phyloP scores from a whole-genome alignment of 2,329 filamentous ascomycete species.

The Ceratocystis colombiana region DNA sequence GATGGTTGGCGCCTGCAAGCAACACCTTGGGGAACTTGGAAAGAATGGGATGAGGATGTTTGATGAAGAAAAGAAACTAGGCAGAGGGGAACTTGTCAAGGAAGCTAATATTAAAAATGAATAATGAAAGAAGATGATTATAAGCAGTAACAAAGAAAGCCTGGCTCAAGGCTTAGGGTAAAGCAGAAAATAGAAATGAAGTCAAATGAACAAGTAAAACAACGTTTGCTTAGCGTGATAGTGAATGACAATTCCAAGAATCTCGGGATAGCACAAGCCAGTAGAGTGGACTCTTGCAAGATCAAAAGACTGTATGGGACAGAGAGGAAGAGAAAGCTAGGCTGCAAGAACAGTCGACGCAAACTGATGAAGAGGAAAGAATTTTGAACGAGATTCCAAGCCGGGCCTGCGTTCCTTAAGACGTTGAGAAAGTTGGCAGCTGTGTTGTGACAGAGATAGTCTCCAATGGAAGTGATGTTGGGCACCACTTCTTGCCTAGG shows the following conservation, averaged over 20 bases:
- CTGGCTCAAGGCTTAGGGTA: no score
- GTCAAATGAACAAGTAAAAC: neutral
- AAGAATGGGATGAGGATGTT: slow-evolving; percentile 5
- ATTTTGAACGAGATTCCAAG: slow-evolving; percentile 24
- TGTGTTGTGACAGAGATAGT: neutral
- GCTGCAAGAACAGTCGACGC: slow-evolving; percentile 12
- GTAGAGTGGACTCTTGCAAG: neutral
- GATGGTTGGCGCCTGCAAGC: neutral
- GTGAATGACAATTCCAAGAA: neutral
- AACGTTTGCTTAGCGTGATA: neutral
- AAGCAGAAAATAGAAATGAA: no score
- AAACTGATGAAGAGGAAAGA: slow-evolving; percentile 22
- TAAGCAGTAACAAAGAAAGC: neutral
- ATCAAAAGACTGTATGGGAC: neutral
- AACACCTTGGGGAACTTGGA: neutral
- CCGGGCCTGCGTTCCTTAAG: slow-evolving; percentile 25
- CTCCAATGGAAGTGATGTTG: neutral
- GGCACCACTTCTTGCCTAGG: neutral
- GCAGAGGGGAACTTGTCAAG: neutral
- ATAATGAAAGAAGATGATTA: slow-evolving; percentile 1
- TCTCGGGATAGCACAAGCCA: neutral
- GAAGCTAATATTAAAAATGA: slow-evolving; percentile 5
- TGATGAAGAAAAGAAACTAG: slow-evolving; percentile 6
- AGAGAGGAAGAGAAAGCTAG: neutral
- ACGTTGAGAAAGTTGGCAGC: slow-evolving; percentile 19